Evolutionary conservation across 306 rosid species (phyloP).

Genomic region (Cicer chorassanicum): DNA sequence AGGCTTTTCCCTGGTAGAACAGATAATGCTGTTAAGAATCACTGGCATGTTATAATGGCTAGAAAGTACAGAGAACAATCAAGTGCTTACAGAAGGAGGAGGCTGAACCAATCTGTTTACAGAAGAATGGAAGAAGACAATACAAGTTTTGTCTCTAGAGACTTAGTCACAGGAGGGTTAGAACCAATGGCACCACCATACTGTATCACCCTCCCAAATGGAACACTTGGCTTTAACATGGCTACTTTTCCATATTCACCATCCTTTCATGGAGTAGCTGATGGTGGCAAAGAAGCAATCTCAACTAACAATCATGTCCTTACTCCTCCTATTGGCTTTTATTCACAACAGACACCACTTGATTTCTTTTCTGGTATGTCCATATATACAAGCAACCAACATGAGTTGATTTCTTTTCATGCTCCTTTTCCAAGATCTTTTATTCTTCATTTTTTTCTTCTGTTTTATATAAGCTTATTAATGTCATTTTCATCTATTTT

Average conservation of each 20-base stretch:
- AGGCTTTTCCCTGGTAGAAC: slow-evolving; percentile 97
- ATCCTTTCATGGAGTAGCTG: slow-evolving; percentile 47
- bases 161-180: background rate
- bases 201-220: slow-evolving; percentile 44
- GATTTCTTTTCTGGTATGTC: slow-evolving; percentile 67
- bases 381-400: background rate
- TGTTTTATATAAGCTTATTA: too few species aligned
- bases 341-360: slow-evolving; percentile 54
- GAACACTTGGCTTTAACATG: slow-evolving; percentile 30
- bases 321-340: slow-evolving; percentile 45
- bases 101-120: slow-evolving; percentile 67
- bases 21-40: slow-evolving; percentile 96
- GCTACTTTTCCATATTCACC: slow-evolving; percentile 51
- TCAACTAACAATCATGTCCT: slow-evolving; percentile 45
- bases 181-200: slow-evolving; percentile 38
- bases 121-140: slow-evolving; percentile 64
- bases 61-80: slow-evolving; percentile 94
- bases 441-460: too few species aligned
- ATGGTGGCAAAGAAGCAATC: slow-evolving; percentile 51
- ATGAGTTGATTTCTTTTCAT: too few species aligned
- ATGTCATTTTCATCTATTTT: too few species aligned
- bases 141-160: slow-evolving; percentile 48
- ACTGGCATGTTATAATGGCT: slow-evolving; percentile 99
- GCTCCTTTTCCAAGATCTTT: too few species aligned
- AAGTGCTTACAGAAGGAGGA: slow-evolving; percentile 85